Percentiles rank a stretch among this genome's conserved stretches.
Conservation (phyloP, 75 land plant species). For the Isoetes taiwanensis region DNA sequence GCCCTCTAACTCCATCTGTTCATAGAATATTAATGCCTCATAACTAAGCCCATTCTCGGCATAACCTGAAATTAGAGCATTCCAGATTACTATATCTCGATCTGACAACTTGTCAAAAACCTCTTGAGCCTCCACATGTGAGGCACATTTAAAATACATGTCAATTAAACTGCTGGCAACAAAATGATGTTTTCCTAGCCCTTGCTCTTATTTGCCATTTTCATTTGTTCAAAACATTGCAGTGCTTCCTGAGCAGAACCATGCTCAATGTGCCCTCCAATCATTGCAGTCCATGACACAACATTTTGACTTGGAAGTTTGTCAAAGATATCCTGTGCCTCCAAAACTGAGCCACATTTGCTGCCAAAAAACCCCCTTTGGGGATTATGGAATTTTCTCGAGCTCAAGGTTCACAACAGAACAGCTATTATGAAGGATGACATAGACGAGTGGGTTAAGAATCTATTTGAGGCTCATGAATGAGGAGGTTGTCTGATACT, state of each 20-base stretch:
- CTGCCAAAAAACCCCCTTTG: no score
- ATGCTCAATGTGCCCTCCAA: slow-evolving; percentile 28
- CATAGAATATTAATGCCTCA: slow-evolving; percentile 8
- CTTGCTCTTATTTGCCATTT: no score
- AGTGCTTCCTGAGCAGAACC: slow-evolving; percentile 13
- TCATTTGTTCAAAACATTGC: slow-evolving; percentile 30
- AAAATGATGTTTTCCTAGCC: no score
- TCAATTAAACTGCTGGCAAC: slow-evolving; percentile 6
- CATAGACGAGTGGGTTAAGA: no score
- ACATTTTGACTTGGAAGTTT: slow-evolving; percentile 26
- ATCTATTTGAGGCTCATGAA: no score
- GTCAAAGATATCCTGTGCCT: slow-evolving; percentile 38
- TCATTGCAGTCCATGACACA: slow-evolving; percentile 50
- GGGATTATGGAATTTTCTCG: no score
- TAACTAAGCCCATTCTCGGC: slow-evolving; percentile 12
- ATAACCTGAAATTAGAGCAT: slow-evolving; percentile 13
- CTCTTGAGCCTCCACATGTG: no score
- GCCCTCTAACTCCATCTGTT: slow-evolving; percentile 7
- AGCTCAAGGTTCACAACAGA: no score
- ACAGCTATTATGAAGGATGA: no score
- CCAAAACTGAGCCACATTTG: no score
- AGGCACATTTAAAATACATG: slow-evolving; percentile 13
- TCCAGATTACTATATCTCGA: slow-evolving; percentile 16
- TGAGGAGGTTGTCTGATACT: no score
- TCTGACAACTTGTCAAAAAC: slow-evolving; percentile 8